These are phyloP conservation scores for Lepidium didymum DNA, from an alignment of 345 rosid genomes.

Conservation along the genomic window DNA sequence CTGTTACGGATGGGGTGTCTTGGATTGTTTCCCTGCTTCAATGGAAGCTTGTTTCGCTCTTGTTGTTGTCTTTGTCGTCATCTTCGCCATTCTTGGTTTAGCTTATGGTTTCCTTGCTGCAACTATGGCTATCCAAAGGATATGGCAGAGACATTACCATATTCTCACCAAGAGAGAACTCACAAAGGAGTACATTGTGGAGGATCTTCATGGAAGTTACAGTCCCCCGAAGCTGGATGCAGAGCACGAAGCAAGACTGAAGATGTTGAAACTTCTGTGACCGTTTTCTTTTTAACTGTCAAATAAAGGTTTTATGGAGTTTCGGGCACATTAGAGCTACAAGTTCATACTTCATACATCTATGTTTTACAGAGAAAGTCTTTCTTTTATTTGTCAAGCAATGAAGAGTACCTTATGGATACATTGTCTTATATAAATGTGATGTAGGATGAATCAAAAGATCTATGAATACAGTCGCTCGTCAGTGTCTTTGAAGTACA, in stretches of 20 bases:
- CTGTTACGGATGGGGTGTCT: slow-evolving; percentile 96
- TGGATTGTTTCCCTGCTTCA: slow-evolving; percentile 94
- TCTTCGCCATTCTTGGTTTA: slow-evolving; percentile 81
- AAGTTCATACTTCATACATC: neutral
- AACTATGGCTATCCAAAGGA: slow-evolving; percentile 87
- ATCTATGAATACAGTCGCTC: neutral
- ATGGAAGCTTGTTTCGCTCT: slow-evolving; percentile 94
- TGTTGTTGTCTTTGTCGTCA: slow-evolving; percentile 73
- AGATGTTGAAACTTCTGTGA: slow-evolving; percentile 75
- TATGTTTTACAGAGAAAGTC: neutral
- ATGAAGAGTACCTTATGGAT: neutral
- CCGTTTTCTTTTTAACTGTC: neutral
- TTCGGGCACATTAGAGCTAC: neutral
- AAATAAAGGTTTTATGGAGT: slow-evolving; percentile 9
- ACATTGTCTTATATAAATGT: neutral
- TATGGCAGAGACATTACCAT: slow-evolving; percentile 96
- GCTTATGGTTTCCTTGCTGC: slow-evolving; percentile 96
- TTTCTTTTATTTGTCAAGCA: neutral
- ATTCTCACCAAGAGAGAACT: slow-evolving; percentile 90
- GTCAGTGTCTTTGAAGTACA: neutral
- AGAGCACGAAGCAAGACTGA: slow-evolving; percentile 67
- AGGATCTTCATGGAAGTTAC: slow-evolving; percentile 86
- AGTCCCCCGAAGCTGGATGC: slow-evolving; percentile 73
- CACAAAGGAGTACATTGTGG: slow-evolving; percentile 83
- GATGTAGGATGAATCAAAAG: neutral